These are phyloP conservation scores for Moniliophthora roreri DNA, from an alignment of 1,284 basidiomycete genomes.

Conservation along the genomic window DNA sequence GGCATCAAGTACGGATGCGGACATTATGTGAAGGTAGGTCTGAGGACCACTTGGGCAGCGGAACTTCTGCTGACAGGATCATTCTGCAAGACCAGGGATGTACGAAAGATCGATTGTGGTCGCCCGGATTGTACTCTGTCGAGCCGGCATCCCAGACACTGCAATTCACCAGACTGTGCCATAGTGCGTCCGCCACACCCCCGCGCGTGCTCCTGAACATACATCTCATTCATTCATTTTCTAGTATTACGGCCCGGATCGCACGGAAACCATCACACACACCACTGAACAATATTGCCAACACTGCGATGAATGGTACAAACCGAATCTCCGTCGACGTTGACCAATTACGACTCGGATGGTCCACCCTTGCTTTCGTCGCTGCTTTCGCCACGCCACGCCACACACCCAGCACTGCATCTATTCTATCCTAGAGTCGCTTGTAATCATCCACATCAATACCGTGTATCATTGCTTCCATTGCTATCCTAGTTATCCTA, in stretches of 20 bases:
- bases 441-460: neutral
- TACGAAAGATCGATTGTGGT: slow-evolving; percentile 62
- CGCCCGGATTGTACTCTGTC: slow-evolving; percentile 62
- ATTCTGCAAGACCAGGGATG: slow-evolving; percentile 49
- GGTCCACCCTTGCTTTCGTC: neutral
- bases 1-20: slow-evolving; percentile 76
- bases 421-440: neutral
- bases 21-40: slow-evolving; percentile 46
- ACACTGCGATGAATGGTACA: slow-evolving; percentile 66
- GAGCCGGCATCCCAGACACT: slow-evolving; percentile 47
- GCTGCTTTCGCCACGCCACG: neutral
- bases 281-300: slow-evolving; percentile 57
- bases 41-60: slow-evolving; percentile 16
- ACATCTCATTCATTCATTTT: slow-evolving; percentile 15
- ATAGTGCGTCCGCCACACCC: slow-evolving; percentile 29
- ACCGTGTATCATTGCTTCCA: neutral
- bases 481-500: slow-evolving; percentile 5
- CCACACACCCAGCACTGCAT: neutral
- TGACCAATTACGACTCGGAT: slow-evolving; percentile 4
- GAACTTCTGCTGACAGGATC: slow-evolving; percentile 16
- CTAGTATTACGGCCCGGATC: slow-evolving; percentile 71
- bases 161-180: slow-evolving; percentile 58
- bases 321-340: slow-evolving; percentile 33
- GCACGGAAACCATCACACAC: slow-evolving; percentile 54
- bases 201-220: slow-evolving; percentile 5